Evolutionary conservation across 2,329 filamentous ascomycete genomes (phyloP), one percentile per base, ranked within the genome.

Genomic region (Trichoderma sp.): DNA sequence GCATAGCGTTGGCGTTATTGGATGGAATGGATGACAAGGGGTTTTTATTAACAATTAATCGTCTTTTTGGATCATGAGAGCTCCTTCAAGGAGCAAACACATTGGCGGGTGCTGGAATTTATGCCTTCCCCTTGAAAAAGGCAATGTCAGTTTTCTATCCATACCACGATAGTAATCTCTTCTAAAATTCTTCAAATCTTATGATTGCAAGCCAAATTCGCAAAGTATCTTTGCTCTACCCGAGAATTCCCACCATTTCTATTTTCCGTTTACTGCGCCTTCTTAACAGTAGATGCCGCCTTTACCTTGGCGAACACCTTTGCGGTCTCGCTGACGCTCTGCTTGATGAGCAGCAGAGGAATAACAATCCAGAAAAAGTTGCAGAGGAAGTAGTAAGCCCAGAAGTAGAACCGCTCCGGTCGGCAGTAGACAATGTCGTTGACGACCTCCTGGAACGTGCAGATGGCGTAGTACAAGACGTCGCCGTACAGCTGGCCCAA

Each of bases 331-430:
- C 47, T 68, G 0, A 76, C 72, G 52, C 80, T 81, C 31, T 73
- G 69, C 1, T 72, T 24, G 43, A 83, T 70, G 52, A 82, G 70
- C 5, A 71, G 73, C 3, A 73, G 60, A 0, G 86, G 85, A 37
- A 87, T 81, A 21, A 85, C 77, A 49, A 88, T 82, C 86, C 86
- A 88, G 70, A 86, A 82, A 0, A 79, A 79, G 72, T 88, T 87
- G 73, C 84, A 79, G 19, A 85, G 75, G 19, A 88, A 74, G 69
- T 83, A 87, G 72, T 87, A 87, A 11, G 79, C 80, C 79, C 81
- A 87, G 71, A 84, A 88, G 74, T 87, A 87, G 49, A 80, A 81
- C 1, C 73, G 72, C 76, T 87, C 86, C 0, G 85, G 85, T 0
- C 86, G 80, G 60, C 81, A 86, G 76, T 83, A 85, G n/a, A 78